Base-by-base conservation (phyloP, 805 yeast species). In the Starmera amethionina region DNA sequence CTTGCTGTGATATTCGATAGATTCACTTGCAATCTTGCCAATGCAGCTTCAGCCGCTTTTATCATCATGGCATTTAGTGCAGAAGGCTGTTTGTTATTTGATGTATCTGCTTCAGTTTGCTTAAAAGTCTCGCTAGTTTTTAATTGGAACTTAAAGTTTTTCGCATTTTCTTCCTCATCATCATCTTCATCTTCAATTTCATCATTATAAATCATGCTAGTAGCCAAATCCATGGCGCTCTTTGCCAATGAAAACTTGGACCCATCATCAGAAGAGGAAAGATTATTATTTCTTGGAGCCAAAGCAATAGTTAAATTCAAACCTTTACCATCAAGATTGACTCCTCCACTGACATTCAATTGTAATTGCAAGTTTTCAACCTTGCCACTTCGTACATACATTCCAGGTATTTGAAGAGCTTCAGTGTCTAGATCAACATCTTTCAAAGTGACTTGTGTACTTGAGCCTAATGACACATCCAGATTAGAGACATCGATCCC, bases 401-500 rank as follows among this genome's bases (percentile, higher is more conserved):
- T 54, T 2, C 86, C 84, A 0, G 90, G 90, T 3, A 82, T 52
- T 43, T 69, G 67, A 34, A 86, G 65, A 42, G 78, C 81, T 28
- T 81, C 86, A 0, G 86, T 77, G 53, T 83, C 90, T 27, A 89
- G 60, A 37, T 77, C 70, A 9, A 89, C 74, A 56, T 85, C 80
- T 35, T 73, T 70, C 14, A 73, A 69, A 42, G 64, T 67, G 57
- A 70, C 71, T 58, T 64, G 62, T 14, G 67, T 65, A 41, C 67
- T 70, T 4, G 79, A 64, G 1, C 85, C 84, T 16, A 85, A 62
- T 5, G 94, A 79, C 0, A 89, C 87, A 52, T 87, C 93, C 40
- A 89, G 58, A 54, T 87, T 82, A 15, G 87, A 82, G 15, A 87
- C 65, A 57, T 88, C 94, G 18, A 88, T 73, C 48, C 81, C 83